Percentiles rank a stretch among this genome's conserved stretches.
Evolutionary conservation across 2,329 filamentous ascomycete species (phyloP).

Genomic region (Geosmithia flava): DNA sequence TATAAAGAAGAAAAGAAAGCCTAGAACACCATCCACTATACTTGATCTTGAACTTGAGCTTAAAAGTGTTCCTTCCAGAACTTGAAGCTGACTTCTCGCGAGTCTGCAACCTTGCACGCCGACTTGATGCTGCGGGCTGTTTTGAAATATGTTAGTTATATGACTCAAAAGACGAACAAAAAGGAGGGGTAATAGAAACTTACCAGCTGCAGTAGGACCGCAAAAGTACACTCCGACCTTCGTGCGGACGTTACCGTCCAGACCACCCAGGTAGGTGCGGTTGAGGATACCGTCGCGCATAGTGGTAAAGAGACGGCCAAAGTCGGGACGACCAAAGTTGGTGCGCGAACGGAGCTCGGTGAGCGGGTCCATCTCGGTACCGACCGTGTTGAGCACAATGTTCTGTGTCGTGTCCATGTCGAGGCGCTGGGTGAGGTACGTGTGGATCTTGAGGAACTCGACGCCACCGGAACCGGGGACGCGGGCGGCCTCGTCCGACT

Average conservation of each 20-base stretch:
- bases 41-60: conserved; percentile 1
- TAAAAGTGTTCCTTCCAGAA: conserved; percentile 98
- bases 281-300: conserved; percentile 86
- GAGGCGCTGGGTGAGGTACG: conserved; percentile 87
- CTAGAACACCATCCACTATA: too few relatives aligned
- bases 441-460: conserved; percentile 96
- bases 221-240: conserved; percentile 98
- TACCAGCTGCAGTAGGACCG: conserved; percentile 63
- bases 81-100: conserved; percentile 75
- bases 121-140: conserved; percentile 73
- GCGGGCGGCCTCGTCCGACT: conserved; percentile 59
- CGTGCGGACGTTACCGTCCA: conserved; percentile 65
- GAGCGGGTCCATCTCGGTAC: conserved; percentile 74
- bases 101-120: conserved; percentile 62
- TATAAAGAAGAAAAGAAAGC: not conserved
- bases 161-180: not conserved
- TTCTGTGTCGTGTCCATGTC: conserved; percentile 91
- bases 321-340: conserved; percentile 92
- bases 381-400: conserved; percentile 92
- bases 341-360: conserved; percentile 84
- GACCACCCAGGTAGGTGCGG: conserved; percentile 70
- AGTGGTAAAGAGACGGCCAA: conserved; percentile 61
- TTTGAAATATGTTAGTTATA: not conserved
- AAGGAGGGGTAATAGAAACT: conserved; percentile 14
- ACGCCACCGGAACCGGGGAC: conserved; percentile 53